phyloP scores from a whole-genome alignment of 352 stramenopile genomes.

The Poterioochromonas sp. region DNA sequence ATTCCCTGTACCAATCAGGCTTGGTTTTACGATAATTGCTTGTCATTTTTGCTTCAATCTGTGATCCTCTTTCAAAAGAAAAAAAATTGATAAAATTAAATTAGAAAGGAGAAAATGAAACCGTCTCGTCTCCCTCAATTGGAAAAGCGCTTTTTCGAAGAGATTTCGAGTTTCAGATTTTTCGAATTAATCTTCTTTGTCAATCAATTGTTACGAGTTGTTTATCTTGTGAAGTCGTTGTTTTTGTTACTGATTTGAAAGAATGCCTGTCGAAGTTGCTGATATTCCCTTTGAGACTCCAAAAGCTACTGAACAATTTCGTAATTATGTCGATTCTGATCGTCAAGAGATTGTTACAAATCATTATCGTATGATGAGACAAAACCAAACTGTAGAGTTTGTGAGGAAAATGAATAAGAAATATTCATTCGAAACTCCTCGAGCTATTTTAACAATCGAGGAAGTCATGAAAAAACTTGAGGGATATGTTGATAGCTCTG shows the following conservation, averaged over 20 bases:
- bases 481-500: constrained; percentile 78
- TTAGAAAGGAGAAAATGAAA: too few relatives aligned
- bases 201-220: too few relatives aligned
- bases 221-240: too few relatives aligned
- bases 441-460: constrained; percentile 75
- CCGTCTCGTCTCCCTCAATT: too few relatives aligned
- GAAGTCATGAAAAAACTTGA: constrained; percentile 73
- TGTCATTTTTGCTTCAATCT: too few relatives aligned
- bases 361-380: constrained; percentile 54
- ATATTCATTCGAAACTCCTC: constrained; percentile 50
- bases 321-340: constrained; percentile 33
- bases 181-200: too few relatives aligned
- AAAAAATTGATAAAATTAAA: too few relatives aligned
- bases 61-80: too few relatives aligned
- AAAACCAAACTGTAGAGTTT: constrained; percentile 54
- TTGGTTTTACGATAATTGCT: background rate
- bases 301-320: background rate
- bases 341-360: constrained; percentile 42
- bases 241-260: too few relatives aligned
- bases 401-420: constrained; percentile 55
- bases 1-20: background rate
- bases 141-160: too few relatives aligned
- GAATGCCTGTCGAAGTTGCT: background rate
- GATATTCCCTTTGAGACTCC: background rate
- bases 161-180: too few relatives aligned